Percentiles rank a stretch among this genome's conserved stretches.
phyloP scores from a whole-genome alignment of 495 filamentous ascomycete species.

The Xylaria telfairii region DNA sequence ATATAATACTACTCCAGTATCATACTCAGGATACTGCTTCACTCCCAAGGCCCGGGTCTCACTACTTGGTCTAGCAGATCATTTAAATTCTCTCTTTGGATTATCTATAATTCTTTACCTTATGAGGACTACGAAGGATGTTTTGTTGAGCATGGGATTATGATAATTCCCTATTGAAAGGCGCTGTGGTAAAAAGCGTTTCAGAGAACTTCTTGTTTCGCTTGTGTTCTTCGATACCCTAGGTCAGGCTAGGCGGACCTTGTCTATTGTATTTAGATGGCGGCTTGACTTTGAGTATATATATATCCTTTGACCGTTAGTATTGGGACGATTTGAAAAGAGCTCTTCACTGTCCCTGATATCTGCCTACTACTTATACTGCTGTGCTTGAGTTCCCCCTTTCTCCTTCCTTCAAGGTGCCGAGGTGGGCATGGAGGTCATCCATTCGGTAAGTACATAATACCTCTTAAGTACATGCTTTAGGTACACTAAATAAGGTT shows the following conservation, averaged over 20 bases:
- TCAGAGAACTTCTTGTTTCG: conserved; percentile 4
- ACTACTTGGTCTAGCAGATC: conserved; percentile 1
- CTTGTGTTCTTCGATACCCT: conserved; percentile 23
- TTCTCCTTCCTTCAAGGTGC: too few relatives aligned
- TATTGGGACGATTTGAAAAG: background rate
- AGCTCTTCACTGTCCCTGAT: background rate
- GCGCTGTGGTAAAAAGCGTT: conserved; percentile 11
- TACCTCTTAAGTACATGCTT: too few relatives aligned
- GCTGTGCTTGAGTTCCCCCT: too few relatives aligned
- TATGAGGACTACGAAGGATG: conserved; percentile 30
- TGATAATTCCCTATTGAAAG: conserved; percentile 14
- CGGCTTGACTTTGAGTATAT: conserved; percentile 6
- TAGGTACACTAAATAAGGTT: too few relatives aligned
- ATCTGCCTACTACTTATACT: too few relatives aligned
- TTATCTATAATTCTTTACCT: conserved; percentile 25
- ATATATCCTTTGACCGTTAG: conserved; percentile 9
- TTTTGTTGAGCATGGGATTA: conserved; percentile 20
- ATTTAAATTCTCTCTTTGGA: conserved; percentile 14
- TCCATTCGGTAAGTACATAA: too few relatives aligned
- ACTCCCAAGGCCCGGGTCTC: background rate
- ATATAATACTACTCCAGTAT: background rate
- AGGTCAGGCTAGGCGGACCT: conserved; percentile 13
- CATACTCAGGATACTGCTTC: background rate
- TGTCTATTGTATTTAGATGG: conserved; percentile 18
- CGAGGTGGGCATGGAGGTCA: too few relatives aligned